A percentile compares a stretch with the other conserved stretches of the same genome.
phyloP scores from a whole-genome alignment of 495 filamentous ascomycete genomes.

The Aspergillus affinis region DNA sequence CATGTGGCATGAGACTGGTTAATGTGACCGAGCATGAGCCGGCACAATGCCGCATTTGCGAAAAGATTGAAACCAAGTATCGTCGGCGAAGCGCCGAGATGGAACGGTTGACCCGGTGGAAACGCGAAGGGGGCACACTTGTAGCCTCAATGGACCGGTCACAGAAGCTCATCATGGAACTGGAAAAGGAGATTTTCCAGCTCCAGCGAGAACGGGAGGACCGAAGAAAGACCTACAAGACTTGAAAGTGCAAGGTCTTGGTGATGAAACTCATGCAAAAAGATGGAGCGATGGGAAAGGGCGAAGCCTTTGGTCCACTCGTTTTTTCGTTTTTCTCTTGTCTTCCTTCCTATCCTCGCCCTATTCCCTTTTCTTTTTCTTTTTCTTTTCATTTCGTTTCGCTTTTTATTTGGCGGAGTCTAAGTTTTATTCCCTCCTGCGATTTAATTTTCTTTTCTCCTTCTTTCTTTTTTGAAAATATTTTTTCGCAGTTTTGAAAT shows the following conservation, averaged over 20 bases:
- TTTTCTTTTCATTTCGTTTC: conserved; percentile 21
- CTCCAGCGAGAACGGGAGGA: conserved; percentile 44
- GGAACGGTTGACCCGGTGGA: conserved; percentile 80
- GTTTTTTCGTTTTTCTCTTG: conserved; percentile 14
- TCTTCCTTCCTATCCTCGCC: conserved; percentile 23
- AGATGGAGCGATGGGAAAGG: conserved; percentile 8
- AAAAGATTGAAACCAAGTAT: conserved; percentile 85
- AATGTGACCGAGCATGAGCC: conserved; percentile 59
- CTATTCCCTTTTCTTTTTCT: conserved; percentile 23
- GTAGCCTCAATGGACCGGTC: conserved; percentile 80
- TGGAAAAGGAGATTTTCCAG: conserved; percentile 63
- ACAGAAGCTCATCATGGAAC: conserved; percentile 57
- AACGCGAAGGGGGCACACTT: conserved; percentile 64
- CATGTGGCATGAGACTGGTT: conserved; percentile 93
- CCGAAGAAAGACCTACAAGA: conserved; percentile 24
- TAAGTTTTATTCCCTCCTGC: conserved; percentile 8
- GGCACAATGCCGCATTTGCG: conserved; percentile 77
- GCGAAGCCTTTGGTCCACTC: conserved; percentile 16
- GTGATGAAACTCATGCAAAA: neutral
- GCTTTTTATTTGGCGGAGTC: conserved; percentile 7
- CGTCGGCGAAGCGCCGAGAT: conserved; percentile 72
- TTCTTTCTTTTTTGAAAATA: conserved; percentile 17
- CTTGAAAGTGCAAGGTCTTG: conserved; percentile 15
- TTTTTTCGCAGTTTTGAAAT: conserved; percentile 16
- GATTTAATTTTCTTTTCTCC: conserved; percentile 1